Evolutionary conservation across 805 yeast genomes (phyloP).

Genomic region (Cyberlindnera meyerae): DNA sequence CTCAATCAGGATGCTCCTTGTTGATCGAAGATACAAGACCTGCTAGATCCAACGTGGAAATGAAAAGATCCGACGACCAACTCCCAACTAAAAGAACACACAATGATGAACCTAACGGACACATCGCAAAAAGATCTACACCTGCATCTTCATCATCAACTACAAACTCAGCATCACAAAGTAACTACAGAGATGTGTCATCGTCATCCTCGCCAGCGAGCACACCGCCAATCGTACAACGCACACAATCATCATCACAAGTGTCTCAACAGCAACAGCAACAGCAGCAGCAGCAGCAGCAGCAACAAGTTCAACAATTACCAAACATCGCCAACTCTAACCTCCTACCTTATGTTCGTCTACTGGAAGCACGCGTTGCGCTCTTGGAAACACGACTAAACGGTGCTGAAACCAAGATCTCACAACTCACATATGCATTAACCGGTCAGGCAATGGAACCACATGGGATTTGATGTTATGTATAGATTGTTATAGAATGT

Average conservation of each 20-base stretch:
- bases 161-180: too few relatives aligned
- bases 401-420: constrained; percentile 19
- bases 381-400: constrained; percentile 18
- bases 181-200: too few relatives aligned
- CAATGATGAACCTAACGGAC: too few relatives aligned
- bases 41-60: constrained; percentile 1
- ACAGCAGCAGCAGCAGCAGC: constrained; percentile 1
- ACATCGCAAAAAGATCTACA: too few relatives aligned
- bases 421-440: constrained; percentile 16
- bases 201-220: too few relatives aligned
- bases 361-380: constrained; percentile 20
- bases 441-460: constrained; percentile 5
- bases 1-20: constrained; percentile 28
- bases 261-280: constrained; percentile 1
- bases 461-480: neutral
- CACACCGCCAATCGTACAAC: neutral
- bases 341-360: constrained; percentile 19
- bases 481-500: neutral
- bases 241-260: neutral
- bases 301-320: constrained; percentile 1
- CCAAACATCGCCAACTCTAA: constrained; percentile 3
- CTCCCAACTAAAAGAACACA: too few relatives aligned
- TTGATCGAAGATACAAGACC: constrained; percentile 13
- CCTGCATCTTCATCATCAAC: too few relatives aligned
- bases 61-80: too few relatives aligned